phyloP scores from a whole-genome alignment of 208 protist species.

The Leishmania arabica region DNA sequence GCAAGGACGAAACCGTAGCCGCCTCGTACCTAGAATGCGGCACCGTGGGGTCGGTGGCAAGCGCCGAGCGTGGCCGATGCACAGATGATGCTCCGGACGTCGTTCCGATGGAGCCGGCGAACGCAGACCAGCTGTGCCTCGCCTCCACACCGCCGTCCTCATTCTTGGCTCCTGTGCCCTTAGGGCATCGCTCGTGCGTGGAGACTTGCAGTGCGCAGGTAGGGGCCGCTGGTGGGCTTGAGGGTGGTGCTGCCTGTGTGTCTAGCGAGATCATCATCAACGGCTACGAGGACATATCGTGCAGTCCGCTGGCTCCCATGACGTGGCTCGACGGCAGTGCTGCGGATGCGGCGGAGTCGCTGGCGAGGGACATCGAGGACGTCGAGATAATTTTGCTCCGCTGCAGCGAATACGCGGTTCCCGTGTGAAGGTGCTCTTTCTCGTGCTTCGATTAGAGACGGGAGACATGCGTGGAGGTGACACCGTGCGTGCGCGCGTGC shows the following conservation, averaged over 20 bases:
- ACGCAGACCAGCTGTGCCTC: background rate
- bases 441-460: background rate
- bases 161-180: background rate
- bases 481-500: background rate
- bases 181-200: background rate
- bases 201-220: background rate
- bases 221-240: background rate
- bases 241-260: background rate
- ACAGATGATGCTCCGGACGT: background rate
- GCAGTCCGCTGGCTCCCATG: background rate
- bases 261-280: background rate
- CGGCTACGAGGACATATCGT: background rate
- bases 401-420: slow-evolving; percentile 32
- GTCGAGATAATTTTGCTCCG: slow-evolving; percentile 41
- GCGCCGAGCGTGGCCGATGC: background rate
- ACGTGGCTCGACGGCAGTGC: background rate
- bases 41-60: background rate
- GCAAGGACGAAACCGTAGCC: background rate
- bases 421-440: background rate
- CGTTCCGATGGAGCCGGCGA: background rate
- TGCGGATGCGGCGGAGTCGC: slow-evolving; percentile 2
- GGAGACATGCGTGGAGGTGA: background rate
- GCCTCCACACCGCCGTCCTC: slow-evolving; percentile 1
- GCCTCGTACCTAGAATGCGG: background rate
- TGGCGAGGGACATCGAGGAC: slow-evolving; percentile 21